A percentile compares a stretch with the other conserved stretches of the same genome.
Evolutionary conservation across 768 basidiomycete species (phyloP).

Genomic region (Gloeopeniophorella convolvens): DNA sequence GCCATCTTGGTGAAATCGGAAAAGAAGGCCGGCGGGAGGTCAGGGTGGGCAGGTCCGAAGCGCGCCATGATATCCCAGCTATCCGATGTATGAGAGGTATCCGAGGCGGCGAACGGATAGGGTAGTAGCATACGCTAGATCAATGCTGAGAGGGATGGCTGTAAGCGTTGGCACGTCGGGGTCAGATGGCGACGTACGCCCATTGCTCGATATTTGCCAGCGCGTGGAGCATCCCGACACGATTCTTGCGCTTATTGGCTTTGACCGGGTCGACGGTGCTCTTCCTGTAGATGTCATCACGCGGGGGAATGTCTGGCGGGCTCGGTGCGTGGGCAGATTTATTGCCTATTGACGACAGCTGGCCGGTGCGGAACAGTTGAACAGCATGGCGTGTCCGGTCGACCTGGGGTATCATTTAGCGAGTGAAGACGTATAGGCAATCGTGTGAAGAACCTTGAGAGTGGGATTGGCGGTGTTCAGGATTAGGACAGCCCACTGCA

Average conservation of each 20-base stretch:
- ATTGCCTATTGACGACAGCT: constrained; percentile 61
- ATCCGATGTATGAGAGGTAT: not conserved
- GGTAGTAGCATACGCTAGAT: constrained; percentile 51
- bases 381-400: constrained; percentile 66
- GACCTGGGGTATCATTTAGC: constrained; percentile 35
- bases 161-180: not conserved
- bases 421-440: not conserved
- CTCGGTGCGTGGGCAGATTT: constrained; percentile 36
- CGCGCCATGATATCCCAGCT: constrained; percentile 84
- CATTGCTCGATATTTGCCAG: constrained; percentile 85
- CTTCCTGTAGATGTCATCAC: constrained; percentile 43
- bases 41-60: constrained; percentile 52
- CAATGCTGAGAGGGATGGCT: constrained; percentile 41
- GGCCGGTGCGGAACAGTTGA: constrained; percentile 60
- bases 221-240: constrained; percentile 73
- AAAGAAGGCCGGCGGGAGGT: constrained; percentile 70
- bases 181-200: constrained; percentile 53
- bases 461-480: constrained; percentile 67
- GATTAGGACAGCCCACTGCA: constrained; percentile 75
- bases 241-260: constrained; percentile 52
- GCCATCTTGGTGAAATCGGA: constrained; percentile 81
- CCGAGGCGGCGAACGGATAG: not conserved
- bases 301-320: constrained; percentile 59
- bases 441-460: constrained; percentile 41
- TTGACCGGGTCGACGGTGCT: constrained; percentile 57